Evolutionary conservation across 257 asterid species (phyloP).

Genomic region (Asclepias syriaca): DNA sequence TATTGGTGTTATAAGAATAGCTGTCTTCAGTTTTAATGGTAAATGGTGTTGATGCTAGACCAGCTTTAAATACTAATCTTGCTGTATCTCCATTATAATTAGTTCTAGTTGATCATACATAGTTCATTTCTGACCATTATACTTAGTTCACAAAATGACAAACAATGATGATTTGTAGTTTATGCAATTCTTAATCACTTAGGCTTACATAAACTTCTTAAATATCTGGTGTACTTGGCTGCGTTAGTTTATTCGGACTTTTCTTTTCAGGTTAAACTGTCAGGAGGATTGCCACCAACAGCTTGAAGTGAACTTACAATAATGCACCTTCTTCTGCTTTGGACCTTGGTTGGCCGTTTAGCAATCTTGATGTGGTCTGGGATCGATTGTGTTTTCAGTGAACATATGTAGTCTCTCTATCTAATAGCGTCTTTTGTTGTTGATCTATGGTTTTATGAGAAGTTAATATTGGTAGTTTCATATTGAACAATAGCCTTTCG

Average conservation of each 20-base stretch:
- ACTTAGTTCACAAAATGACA: background rate
- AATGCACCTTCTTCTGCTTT: background rate
- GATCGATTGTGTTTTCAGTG: background rate
- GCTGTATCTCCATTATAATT: background rate
- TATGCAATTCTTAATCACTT: background rate
- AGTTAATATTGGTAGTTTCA: background rate
- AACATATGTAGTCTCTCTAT: background rate
- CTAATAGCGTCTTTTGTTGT: background rate
- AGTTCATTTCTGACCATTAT: background rate
- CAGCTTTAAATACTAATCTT: background rate
- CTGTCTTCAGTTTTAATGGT: background rate
- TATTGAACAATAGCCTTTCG: background rate
- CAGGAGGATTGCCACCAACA: background rate
- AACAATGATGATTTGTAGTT: background rate
- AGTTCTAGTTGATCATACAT: background rate
- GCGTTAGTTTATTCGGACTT: background rate
- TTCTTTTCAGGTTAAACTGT: background rate
- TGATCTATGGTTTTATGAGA: background rate
- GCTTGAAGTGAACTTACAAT: background rate
- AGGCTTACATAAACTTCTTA: too few species aligned
- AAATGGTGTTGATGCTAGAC: background rate
- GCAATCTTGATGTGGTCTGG: background rate
- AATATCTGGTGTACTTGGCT: background rate
- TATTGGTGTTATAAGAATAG: background rate
- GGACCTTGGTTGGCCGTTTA: background rate